Percentiles rank a stretch among this genome's conserved stretches.
Evolutionary conservation across 2,329 filamentous ascomycete genomes (phyloP).

Genomic region (Xylariaceae sp.): DNA sequence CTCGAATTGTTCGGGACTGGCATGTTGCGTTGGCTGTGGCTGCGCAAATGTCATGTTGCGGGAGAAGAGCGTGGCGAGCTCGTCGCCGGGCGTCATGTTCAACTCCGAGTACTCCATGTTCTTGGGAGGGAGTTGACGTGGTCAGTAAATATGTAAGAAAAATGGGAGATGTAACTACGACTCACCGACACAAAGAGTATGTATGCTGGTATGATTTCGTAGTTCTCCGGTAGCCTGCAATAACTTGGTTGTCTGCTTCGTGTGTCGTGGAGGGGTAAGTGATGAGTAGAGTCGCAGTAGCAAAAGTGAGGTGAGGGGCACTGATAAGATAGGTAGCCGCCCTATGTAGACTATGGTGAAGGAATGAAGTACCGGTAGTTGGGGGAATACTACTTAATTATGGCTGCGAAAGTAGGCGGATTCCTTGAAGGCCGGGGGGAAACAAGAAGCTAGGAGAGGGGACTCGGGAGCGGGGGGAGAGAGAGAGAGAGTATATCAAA

Average conservation of each 20-base stretch:
- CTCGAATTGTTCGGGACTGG: slow-evolving; percentile 27
- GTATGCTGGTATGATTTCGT: not conserved
- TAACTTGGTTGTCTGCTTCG: slow-evolving; percentile 1
- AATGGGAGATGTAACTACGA: not conserved
- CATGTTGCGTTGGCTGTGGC: slow-evolving; percentile 30
- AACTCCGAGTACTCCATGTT: slow-evolving; percentile 39
- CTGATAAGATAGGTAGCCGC: slow-evolving; percentile 24
- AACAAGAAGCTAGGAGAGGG: too few species aligned
- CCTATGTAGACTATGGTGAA: too few species aligned
- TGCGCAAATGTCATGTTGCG: slow-evolving; percentile 63
- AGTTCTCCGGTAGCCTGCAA: slow-evolving; percentile 7
- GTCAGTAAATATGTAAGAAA: not conserved
- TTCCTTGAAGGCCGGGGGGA: too few species aligned
- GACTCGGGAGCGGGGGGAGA: too few species aligned
- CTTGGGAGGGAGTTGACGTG: slow-evolving; percentile 12
- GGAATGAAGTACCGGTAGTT: too few species aligned
- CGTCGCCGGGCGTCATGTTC: slow-evolving; percentile 66
- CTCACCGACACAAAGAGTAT: not conserved
- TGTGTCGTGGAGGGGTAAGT: slow-evolving; percentile 9
- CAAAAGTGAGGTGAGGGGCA: slow-evolving; percentile 22
- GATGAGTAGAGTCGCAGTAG: slow-evolving; percentile 14
- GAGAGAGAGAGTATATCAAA: too few species aligned
- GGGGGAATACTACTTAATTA: too few species aligned
- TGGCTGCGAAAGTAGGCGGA: too few species aligned
- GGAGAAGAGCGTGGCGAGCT: slow-evolving; percentile 74